phyloP scores from a whole-genome alignment of 306 rosid genomes.

The Neltuma alba region DNA sequence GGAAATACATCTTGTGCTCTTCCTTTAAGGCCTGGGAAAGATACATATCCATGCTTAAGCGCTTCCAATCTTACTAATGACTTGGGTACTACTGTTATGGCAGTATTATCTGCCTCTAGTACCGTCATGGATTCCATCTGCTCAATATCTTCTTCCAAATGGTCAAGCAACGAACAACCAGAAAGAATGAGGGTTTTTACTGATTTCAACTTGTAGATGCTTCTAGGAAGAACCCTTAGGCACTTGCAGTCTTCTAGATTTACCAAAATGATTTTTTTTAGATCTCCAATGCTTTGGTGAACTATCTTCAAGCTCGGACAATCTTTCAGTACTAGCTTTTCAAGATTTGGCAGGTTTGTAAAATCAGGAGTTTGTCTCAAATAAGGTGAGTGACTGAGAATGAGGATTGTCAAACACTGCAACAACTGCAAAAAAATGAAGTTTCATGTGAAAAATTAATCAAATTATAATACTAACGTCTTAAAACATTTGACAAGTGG shows the following conservation, averaged over 20 bases:
- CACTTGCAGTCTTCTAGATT: neutral
- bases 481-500: neutral
- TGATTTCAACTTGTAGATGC: neutral
- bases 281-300: neutral
- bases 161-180: neutral
- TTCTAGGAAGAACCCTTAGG: neutral
- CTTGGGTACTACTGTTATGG: neutral
- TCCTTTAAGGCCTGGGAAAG: neutral
- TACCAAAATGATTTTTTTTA: neutral
- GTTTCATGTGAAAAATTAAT: neutral
- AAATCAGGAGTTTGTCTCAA: neutral
- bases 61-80: neutral
- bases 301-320: neutral
- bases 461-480: neutral
- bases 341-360: neutral
- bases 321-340: neutral
- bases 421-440: conserved; percentile 4
- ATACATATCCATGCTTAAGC: neutral
- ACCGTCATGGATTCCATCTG: neutral
- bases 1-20: neutral
- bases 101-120: conserved; percentile 6
- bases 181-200: neutral
- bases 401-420: neutral
- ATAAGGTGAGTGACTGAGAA: neutral
- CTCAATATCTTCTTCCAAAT: neutral